phyloP scores from a whole-genome alignment of 352 stramenopile species.

The Phytophthora citricola region DNA sequence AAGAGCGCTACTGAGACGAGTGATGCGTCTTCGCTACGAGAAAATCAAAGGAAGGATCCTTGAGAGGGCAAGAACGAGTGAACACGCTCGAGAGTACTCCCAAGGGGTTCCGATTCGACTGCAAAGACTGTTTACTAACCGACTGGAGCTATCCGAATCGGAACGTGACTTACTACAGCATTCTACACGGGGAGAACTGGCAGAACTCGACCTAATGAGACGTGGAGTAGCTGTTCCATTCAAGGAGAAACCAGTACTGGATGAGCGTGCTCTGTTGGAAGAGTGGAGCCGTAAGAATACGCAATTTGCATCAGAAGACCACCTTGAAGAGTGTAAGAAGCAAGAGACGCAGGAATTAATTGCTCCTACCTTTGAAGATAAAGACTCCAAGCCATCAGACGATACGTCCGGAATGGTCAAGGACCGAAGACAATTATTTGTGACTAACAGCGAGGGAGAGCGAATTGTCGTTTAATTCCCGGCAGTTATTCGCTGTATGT shows the following conservation, averaged over 20 bases:
- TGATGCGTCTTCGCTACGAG: slow-evolving; percentile 60
- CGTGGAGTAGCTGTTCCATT: slow-evolving; percentile 4
- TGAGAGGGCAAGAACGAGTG: slow-evolving; percentile 58
- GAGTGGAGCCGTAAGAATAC: slow-evolving; percentile 19
- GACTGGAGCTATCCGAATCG: slow-evolving; percentile 50
- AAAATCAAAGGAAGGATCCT: slow-evolving; percentile 50
- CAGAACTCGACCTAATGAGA: slow-evolving; percentile 29
- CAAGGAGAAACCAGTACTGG: slow-evolving; percentile 9
- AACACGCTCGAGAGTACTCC: slow-evolving; percentile 64
- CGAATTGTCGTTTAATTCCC: slow-evolving; percentile 49
- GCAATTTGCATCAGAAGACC: slow-evolving; percentile 10
- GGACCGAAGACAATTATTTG: slow-evolving; percentile 34
- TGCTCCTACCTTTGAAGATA: slow-evolving; percentile 4
- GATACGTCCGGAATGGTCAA: slow-evolving; percentile 29
- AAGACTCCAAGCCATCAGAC: slow-evolving; percentile 15
- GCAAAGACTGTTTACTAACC: slow-evolving; percentile 41
- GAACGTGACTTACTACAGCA: slow-evolving; percentile 60
- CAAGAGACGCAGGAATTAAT: background rate
- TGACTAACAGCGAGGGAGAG: slow-evolving; percentile 45
- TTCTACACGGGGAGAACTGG: slow-evolving; percentile 39
- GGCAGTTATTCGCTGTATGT: slow-evolving; percentile 77
- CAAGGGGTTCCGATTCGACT: slow-evolving; percentile 54
- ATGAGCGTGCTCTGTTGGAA: slow-evolving; percentile 12
- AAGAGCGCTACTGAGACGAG: slow-evolving; percentile 48
- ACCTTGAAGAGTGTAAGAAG: slow-evolving; percentile 10